Base-by-base conservation (phyloP, 169 alveolate genomes). In the Plasmodium yoelii region DNA sequence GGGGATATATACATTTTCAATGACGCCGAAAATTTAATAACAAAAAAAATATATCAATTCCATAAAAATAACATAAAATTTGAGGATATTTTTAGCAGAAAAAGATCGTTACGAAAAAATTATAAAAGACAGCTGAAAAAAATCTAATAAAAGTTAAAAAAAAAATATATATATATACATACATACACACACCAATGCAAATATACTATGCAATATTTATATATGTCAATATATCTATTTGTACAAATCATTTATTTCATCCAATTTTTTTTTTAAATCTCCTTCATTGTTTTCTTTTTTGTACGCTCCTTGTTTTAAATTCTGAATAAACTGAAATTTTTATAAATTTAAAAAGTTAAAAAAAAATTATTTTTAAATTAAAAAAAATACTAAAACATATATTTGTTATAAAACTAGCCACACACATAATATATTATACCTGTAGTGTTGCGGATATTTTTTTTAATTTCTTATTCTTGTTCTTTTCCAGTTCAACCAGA, bases 41-140 rank as follows among this genome's bases (percentile, higher is more conserved):
- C 88, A 15, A 77, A 39, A 42, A 77, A 77, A 64, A 77, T 77
- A 26, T 77, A 77, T 69, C 59, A 77, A 55, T 68, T 77, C 53
- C 88, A 77, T 47, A 77, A 77, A 77, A 77, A 77, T 47, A 77
- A 77, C 42, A 64, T 77, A 44, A 77, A 63, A 64, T 77, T 77
- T 77, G 88, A 77, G 65, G 88, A 77, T 39, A 63, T 77, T 19
- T 64, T 77, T 65, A 77, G 88, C 51, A 55, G 88, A 55, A 77
- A 77, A 77, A 61, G 88, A 69, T 77, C 88, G 10, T 77, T 77
- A 57, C 71, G 88, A 64, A 77, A 77, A 56, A 77, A 77, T 77
- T 77, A 63, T 77, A 77, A 77, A 64, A 77, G 68, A 46, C 70
- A 64, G 12, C 51, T 77, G 19, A 34, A 63, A 77, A 73, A 73